phyloP scores from a whole-genome alignment of 2,329 filamentous ascomycete species.

The Ambrosiella beaveri region DNA sequence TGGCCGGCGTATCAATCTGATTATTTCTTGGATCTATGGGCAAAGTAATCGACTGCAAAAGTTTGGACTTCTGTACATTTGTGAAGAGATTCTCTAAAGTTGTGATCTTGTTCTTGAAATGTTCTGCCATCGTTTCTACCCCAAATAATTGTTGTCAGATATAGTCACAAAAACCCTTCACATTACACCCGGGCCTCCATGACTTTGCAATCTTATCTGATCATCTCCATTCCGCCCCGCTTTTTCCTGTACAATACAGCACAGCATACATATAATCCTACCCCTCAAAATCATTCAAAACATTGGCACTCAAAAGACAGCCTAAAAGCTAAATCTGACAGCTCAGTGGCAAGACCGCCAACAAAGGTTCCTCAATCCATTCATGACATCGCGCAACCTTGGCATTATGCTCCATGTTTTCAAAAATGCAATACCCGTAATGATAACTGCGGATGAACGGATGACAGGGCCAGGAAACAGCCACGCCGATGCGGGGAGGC shows the following conservation, averaged over 20 bases:
- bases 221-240: slow-evolving; percentile 3
- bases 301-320: background rate
- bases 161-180: background rate
- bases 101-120: too few species aligned
- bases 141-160: too few species aligned
- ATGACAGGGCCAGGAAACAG: background rate
- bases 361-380: background rate
- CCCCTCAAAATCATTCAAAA: background rate
- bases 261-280: too few species aligned
- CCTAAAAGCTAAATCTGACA: background rate
- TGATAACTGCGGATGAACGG: background rate
- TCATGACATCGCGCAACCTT: too few species aligned
- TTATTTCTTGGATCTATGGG: background rate
- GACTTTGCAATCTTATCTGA: slow-evolving; percentile 10
- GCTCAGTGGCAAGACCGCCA: background rate
- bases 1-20: background rate
- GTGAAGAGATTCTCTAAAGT: too few species aligned
- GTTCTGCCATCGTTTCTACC: too few species aligned
- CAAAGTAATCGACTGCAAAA: too few species aligned
- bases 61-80: background rate
- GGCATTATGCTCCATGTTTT: background rate
- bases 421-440: background rate
- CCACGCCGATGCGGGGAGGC: background rate
- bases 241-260: slow-evolving; percentile 1
- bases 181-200: too few species aligned